phyloP scores from a whole-genome alignment of 2,329 filamentous ascomycete genomes.

The Fusarium sp. region DNA sequence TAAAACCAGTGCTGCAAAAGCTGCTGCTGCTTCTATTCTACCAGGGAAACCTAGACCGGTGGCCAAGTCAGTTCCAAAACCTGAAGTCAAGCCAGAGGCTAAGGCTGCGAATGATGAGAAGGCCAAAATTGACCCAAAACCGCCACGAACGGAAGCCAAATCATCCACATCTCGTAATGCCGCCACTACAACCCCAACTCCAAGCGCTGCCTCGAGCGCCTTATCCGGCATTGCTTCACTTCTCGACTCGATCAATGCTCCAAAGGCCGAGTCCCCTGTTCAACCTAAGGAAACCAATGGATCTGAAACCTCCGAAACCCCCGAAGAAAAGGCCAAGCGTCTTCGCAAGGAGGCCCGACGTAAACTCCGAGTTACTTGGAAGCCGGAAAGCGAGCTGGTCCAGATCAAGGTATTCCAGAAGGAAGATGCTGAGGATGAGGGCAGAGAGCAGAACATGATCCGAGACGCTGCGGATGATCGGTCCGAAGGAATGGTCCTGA shows the following conservation, averaged over 20 bases:
- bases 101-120: constrained; percentile 51
- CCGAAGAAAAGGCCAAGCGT: constrained; percentile 74
- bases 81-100: constrained; percentile 48
- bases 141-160: constrained; percentile 50
- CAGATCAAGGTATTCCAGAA: constrained; percentile 78
- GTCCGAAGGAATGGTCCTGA: constrained; percentile 77
- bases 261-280: constrained; percentile 56
- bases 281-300: constrained; percentile 65
- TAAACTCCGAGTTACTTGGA: constrained; percentile 78
- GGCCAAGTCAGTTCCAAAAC: constrained; percentile 57
- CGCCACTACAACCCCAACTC: constrained; percentile 37
- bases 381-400: constrained; percentile 73
- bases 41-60: constrained; percentile 62
- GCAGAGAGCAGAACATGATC: constrained; percentile 74
- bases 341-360: constrained; percentile 79
- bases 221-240: constrained; percentile 66
- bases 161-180: constrained; percentile 48
- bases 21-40: constrained; percentile 54
- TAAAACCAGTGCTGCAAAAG: constrained; percentile 51
- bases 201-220: constrained; percentile 49
- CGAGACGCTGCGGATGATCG: constrained; percentile 79
- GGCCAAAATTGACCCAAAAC: constrained; percentile 48
- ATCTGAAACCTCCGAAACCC: constrained; percentile 70
- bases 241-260: constrained; percentile 63
- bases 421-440: constrained; percentile 77